phyloP scores from a whole-genome alignment of 1,139 yeast species.

The Nadsonia starkeyi-henricii region DNA sequence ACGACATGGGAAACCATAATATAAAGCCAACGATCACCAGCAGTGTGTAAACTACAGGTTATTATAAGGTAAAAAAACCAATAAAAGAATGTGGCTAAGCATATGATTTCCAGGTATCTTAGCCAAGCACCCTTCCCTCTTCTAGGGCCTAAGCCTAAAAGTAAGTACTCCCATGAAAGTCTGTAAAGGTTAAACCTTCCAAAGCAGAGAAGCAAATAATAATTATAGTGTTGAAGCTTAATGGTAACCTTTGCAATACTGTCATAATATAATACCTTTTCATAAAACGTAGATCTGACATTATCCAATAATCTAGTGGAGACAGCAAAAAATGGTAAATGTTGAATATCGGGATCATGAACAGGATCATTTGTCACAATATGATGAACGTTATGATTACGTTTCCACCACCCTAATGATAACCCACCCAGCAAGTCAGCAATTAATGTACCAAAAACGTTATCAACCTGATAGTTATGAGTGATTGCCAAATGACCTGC shows the following conservation, averaged over 20 bases:
- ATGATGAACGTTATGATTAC: slow-evolving; percentile 86
- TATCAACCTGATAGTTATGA: slow-evolving; percentile 69
- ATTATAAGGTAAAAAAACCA: slow-evolving; percentile 69
- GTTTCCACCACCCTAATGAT: slow-evolving; percentile 89
- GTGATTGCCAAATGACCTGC: slow-evolving; percentile 79
- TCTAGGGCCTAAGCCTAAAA: slow-evolving; percentile 64
- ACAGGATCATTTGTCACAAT: slow-evolving; percentile 79
- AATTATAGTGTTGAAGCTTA: slow-evolving; percentile 53
- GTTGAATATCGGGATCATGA: slow-evolving; percentile 91
- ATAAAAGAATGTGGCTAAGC: slow-evolving; percentile 51
- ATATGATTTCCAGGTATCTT: slow-evolving; percentile 61
- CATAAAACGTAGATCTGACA: slow-evolving; percentile 70
- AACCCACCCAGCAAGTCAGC: slow-evolving; percentile 81
- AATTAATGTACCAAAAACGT: slow-evolving; percentile 52
- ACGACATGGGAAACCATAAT: slow-evolving; percentile 63
- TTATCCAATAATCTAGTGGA: slow-evolving; percentile 53
- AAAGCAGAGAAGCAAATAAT: slow-evolving; percentile 67
- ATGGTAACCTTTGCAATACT: slow-evolving; percentile 43
- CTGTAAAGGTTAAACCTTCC: slow-evolving; percentile 80
- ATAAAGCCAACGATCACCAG: slow-evolving; percentile 39
- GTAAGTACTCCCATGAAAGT: slow-evolving; percentile 62
- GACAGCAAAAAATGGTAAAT: slow-evolving; percentile 81
- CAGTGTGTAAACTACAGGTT: slow-evolving; percentile 36
- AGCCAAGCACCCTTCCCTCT: slow-evolving; percentile 79
- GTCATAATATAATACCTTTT: slow-evolving; percentile 52